These are phyloP conservation scores for Helenozyma rhizophorensis DNA, from an alignment of 805 yeast genomes.

Conservation along the genomic window DNA sequence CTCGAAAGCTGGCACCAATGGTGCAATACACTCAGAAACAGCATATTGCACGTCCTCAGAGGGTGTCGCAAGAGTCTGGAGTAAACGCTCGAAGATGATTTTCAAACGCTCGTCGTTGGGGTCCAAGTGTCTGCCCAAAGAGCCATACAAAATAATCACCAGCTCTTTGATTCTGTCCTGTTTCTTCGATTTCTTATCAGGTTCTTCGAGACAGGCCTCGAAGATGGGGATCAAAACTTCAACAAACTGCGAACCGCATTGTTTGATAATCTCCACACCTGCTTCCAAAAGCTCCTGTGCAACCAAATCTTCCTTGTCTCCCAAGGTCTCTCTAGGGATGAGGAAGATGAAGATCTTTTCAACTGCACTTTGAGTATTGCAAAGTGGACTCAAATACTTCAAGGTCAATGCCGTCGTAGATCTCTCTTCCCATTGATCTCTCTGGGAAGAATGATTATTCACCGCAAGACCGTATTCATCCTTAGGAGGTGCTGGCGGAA, in stretches of 20 bases:
- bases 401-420: conserved; percentile 75
- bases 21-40: conserved; percentile 79
- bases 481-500: conserved; percentile 70
- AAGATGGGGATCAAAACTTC: conserved; percentile 78
- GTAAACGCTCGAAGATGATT: conserved; percentile 61
- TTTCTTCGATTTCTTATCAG: conserved; percentile 41
- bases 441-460: conserved; percentile 53
- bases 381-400: conserved; percentile 51
- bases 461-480: conserved; percentile 80
- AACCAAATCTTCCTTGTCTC: conserved; percentile 69
- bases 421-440: conserved; percentile 81
- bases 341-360: conserved; percentile 58
- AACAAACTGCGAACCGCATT: conserved; percentile 62
- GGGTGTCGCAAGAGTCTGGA: conserved; percentile 77
- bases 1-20: conserved; percentile 61
- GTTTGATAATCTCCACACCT: conserved; percentile 68
- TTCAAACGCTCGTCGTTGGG: conserved; percentile 61
- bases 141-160: conserved; percentile 83
- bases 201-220: conserved; percentile 58
- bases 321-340: conserved; percentile 59
- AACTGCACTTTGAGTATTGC: conserved; percentile 35
- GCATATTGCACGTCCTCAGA: conserved; percentile 89
- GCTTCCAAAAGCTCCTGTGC: conserved; percentile 84
- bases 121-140: conserved; percentile 80
- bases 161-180: conserved; percentile 71